Evolutionary conservation across 495 filamentous ascomycete species (phyloP).

Genomic region (Penicillium samsonianum): DNA sequence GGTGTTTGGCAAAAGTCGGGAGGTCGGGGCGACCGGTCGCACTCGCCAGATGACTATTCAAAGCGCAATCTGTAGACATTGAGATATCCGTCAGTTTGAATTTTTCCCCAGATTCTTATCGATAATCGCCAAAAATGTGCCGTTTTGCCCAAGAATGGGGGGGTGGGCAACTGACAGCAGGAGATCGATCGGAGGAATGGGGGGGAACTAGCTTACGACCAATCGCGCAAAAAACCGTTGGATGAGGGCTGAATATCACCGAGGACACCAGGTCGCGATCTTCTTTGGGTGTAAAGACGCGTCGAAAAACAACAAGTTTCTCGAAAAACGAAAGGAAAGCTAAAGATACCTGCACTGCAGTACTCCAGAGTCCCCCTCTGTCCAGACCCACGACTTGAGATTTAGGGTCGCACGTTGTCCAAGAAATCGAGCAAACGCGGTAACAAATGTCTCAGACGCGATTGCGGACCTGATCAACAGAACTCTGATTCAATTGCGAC

Average conservation of each 20-base stretch:
- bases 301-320: conserved; percentile 16
- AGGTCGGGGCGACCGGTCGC: conserved; percentile 32
- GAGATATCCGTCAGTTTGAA: conserved; percentile 19
- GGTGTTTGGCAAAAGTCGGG: conserved; percentile 22
- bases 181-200: conserved; percentile 58
- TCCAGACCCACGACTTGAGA: conserved; percentile 17
- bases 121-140: conserved; percentile 27
- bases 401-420: conserved; percentile 25
- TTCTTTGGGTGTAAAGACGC: conserved; percentile 52
- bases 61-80: conserved; percentile 21
- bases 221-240: conserved; percentile 21
- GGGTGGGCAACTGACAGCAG: conserved; percentile 43
- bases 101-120: conserved; percentile 19
- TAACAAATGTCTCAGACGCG: conserved; percentile 61
- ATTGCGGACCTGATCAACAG: conserved; percentile 62
- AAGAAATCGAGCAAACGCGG: conserved; percentile 48
- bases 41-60: conserved; percentile 30
- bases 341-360: conserved; percentile 45
- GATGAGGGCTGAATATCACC: conserved; percentile 10
- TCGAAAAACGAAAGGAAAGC: conserved; percentile 19
- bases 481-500: conserved; percentile 56
- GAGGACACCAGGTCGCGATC: conserved; percentile 15
- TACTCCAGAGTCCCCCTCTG: conserved; percentile 23
- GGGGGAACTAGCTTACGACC: conserved; percentile 21
- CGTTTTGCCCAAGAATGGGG: conserved; percentile 18